phyloP scores from a whole-genome alignment of 331 rosid species.

The Cydonia oblonga region DNA sequence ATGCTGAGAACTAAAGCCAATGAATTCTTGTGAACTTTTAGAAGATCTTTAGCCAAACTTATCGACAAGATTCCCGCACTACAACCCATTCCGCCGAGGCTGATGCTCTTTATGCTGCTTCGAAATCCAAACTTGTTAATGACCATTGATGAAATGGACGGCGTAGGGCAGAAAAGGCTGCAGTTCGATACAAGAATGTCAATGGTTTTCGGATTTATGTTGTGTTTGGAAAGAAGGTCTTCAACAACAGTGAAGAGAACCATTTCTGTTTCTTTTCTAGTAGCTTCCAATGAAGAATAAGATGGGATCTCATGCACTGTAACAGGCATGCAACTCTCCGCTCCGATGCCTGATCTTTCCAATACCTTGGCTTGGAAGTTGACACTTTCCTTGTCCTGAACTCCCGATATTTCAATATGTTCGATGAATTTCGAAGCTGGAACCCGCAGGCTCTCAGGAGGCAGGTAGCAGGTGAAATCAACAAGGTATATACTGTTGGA shows the following conservation, averaged over 20 bases:
- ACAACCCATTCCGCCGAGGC: slow-evolving; percentile 68
- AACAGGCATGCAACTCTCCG: slow-evolving; percentile 42
- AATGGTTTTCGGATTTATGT: slow-evolving; percentile 44
- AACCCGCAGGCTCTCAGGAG: slow-evolving; percentile 32
- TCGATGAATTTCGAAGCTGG: slow-evolving; percentile 28
- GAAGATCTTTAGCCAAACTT: slow-evolving; percentile 50
- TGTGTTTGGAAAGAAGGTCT: slow-evolving; percentile 40
- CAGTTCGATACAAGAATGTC: slow-evolving; percentile 66
- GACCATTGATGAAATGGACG: slow-evolving; percentile 54
- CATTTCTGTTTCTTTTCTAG: slow-evolving; percentile 32
- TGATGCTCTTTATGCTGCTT: slow-evolving; percentile 43
- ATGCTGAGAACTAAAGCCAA: slow-evolving; percentile 52
- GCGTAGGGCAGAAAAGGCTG: slow-evolving; percentile 59
- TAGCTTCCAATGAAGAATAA: slow-evolving; percentile 6
- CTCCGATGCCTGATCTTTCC: slow-evolving; percentile 59
- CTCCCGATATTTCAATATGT: slow-evolving; percentile 9
- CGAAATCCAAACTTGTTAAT: slow-evolving; percentile 54
- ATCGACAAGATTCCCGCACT: slow-evolving; percentile 65
- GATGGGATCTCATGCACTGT: slow-evolving; percentile 41
- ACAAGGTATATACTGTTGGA: slow-evolving; percentile 34
- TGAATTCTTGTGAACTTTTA: slow-evolving; percentile 44
- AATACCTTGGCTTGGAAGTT: slow-evolving; percentile 41
- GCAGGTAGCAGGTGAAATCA: slow-evolving; percentile 42
- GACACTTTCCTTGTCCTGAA: slow-evolving; percentile 11
- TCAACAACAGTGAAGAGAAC: slow-evolving; percentile 42